phyloP scores from a whole-genome alignment of 2,329 filamentous ascomycete genomes.

The Talaromyces sp. region DNA sequence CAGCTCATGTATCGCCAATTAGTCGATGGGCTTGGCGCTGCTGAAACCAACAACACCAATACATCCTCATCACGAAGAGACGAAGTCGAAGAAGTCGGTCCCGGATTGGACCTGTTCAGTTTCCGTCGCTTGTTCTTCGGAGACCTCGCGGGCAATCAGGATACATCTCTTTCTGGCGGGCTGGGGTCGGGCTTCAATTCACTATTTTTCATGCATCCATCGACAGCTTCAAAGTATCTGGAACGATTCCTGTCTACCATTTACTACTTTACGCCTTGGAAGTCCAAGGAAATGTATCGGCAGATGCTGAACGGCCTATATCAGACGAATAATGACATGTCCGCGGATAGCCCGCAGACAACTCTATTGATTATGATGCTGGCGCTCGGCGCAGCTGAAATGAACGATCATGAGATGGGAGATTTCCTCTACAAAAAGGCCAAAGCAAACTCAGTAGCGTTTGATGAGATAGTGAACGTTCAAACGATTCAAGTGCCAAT shows the following conservation, averaged over 20 bases:
- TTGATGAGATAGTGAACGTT: slow-evolving; percentile 48
- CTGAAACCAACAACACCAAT: slow-evolving; percentile 19
- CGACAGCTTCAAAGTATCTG: slow-evolving; percentile 40
- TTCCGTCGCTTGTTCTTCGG: slow-evolving; percentile 42
- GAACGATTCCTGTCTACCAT: slow-evolving; percentile 44
- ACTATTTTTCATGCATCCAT: slow-evolving; percentile 42
- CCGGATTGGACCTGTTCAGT: slow-evolving; percentile 41
- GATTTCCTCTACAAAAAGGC: slow-evolving; percentile 47
- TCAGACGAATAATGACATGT: slow-evolving; percentile 29
- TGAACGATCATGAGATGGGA: slow-evolving; percentile 41
- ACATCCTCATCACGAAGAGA: slow-evolving; percentile 13
- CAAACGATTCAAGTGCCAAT: slow-evolving; percentile 46
- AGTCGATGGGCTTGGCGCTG: slow-evolving; percentile 23
- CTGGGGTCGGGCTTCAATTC: slow-evolving; percentile 22
- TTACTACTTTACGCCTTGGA: slow-evolving; percentile 41
- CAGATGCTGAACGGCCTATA: slow-evolving; percentile 40
- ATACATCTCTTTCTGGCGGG: slow-evolving; percentile 27
- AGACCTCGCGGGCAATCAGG: slow-evolving; percentile 39
- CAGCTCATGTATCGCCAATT: slow-evolving; percentile 40
- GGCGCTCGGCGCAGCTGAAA: slow-evolving; percentile 40
- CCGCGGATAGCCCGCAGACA: slow-evolving; percentile 37
- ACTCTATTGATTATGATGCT: slow-evolving; percentile 42
- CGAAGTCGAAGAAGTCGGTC: slow-evolving; percentile 39
- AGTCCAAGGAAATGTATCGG: slow-evolving; percentile 37
- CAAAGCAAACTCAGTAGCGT: slow-evolving; percentile 37